Evolutionary conservation across 306 rosid species (phyloP), one percentile per base, ranked within the genome.

Genomic region (Quercus gilva): DNA sequence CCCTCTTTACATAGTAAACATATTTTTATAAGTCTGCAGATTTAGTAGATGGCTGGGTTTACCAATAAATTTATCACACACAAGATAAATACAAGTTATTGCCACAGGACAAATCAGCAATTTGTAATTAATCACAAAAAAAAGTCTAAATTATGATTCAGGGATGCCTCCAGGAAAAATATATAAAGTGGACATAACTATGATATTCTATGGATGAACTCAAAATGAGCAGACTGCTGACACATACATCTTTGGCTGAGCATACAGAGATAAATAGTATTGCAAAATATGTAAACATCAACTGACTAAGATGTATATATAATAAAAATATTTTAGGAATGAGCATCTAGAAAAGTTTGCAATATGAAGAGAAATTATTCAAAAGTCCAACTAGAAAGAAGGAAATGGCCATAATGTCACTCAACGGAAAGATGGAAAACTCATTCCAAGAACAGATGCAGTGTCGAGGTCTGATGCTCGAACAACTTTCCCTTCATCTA

Each of bases 391-490:
- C 43, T 14, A 51, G 57, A 19, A 70, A 74, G 53, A 74, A 21
- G 41, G 69, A 41, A 52, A 56, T 18, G 52, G 21, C 6, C 17
- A 49, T 33, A 60, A 17, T 25, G 51, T 18, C 69, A 53, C 91
- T 35, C 56, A 93, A 98, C 94, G 86, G 74, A 87, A 87, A 79
- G 89, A 76, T 14, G 99, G 99, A 87, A 96, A 96, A 85, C 99
- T 91, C 99, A 96, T 96, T 82, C 98, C 99, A 55, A 96, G 93
- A 89, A 96, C 89, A 84, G 94, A 85, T 74, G 99, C 93, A 69
- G 93, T 80, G 86, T 96, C 93, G 33, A 96, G 96, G 89, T 96
- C 99, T 21, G 99, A 84, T 49, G 98, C 91, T 74, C 96, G 91
- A 61, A 91, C 84, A 71, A 90, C 96, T 73, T 93, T 72, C 79